Conservation (phyloP, 768 basidiomycete genomes). For the Mrakia gelida region DNA sequence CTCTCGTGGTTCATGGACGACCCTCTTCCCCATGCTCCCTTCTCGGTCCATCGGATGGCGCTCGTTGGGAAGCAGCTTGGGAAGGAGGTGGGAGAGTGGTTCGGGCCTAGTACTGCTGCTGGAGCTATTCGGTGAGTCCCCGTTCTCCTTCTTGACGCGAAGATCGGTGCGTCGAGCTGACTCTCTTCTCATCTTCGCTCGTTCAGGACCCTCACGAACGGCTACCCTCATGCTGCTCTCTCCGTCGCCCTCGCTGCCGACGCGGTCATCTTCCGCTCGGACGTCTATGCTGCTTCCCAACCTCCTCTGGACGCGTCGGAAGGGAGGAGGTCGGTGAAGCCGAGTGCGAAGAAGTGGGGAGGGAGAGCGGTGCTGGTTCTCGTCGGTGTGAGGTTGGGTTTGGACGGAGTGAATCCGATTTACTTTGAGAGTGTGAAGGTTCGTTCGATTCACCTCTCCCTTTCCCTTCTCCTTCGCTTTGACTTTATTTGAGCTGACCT, state of each 20-base stretch:
- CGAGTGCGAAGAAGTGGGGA: conserved; percentile 57
- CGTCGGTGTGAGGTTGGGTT: conserved; percentile 76
- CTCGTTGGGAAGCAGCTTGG: conserved; percentile 90
- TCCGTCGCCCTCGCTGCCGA: conserved; percentile 80
- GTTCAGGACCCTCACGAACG: conserved; percentile 65
- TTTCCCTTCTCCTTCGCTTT: not conserved
- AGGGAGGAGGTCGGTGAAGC: not conserved
- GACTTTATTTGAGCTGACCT: not conserved
- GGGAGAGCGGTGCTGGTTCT: conserved; percentile 77
- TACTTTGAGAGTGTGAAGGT: conserved; percentile 85
- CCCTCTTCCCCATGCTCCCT: conserved; percentile 75
- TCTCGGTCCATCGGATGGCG: conserved; percentile 95
- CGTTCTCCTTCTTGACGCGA: too few relatives aligned
- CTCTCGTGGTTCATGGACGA: conserved; percentile 93
- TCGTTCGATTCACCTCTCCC: not conserved
- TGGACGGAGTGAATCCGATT: conserved; percentile 91
- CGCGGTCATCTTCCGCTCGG: conserved; percentile 72
- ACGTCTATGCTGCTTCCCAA: conserved; percentile 73
- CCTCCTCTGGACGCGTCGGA: conserved; percentile 2
- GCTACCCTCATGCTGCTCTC: conserved; percentile 73
- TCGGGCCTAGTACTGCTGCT: conserved; percentile 95
- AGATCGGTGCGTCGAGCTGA: conserved; percentile 5
- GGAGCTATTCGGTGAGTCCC: conserved; percentile 83
- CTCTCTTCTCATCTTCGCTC: not conserved
- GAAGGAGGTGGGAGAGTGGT: conserved; percentile 95